Percentiles rank a stretch among this genome's conserved stretches.
These are phyloP conservation scores for Saitozyma podzolica DNA, from an alignment of 768 basidiomycete genomes.

Conservation along the genomic window DNA sequence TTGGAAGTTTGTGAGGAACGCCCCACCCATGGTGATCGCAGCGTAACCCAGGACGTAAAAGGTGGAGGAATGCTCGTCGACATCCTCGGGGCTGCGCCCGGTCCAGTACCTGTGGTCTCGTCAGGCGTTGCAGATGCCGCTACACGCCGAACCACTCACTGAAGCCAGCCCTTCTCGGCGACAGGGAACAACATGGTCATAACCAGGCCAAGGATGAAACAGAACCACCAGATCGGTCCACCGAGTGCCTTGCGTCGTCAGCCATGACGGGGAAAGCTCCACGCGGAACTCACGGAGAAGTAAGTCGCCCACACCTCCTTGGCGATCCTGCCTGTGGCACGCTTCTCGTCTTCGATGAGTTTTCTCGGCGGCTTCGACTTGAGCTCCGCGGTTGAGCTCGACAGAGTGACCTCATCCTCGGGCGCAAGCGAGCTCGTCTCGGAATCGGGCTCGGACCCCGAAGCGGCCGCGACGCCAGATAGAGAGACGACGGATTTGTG, in stretches of 20 bases:
- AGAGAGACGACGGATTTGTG: slow-evolving; percentile 30
- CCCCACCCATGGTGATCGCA: slow-evolving; percentile 72
- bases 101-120: slow-evolving; percentile 59
- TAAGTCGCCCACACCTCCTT: slow-evolving; percentile 68
- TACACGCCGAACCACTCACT: slow-evolving; percentile 21
- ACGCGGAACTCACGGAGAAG: slow-evolving; percentile 38
- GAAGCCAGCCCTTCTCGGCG: slow-evolving; percentile 68
- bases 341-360: slow-evolving; percentile 70
- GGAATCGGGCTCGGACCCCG: slow-evolving; percentile 56
- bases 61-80: slow-evolving; percentile 54
- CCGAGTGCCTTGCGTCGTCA: slow-evolving; percentile 20
- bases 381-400: slow-evolving; percentile 21
- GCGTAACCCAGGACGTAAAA: slow-evolving; percentile 76
- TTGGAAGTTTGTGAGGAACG: slow-evolving; percentile 33
- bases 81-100: slow-evolving; percentile 50
- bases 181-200: slow-evolving; percentile 66
- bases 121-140: not conserved
- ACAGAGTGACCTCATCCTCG: slow-evolving; percentile 43
- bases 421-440: slow-evolving; percentile 56
- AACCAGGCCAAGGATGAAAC: slow-evolving; percentile 54
- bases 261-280: no score
- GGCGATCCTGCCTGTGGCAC: slow-evolving; percentile 71
- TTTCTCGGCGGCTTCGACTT: slow-evolving; percentile 69
- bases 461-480: slow-evolving; percentile 24
- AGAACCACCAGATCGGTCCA: slow-evolving; percentile 37